Evolutionary conservation across 306 rosid species (phyloP).

Genomic region (Ormosia semicastrata): DNA sequence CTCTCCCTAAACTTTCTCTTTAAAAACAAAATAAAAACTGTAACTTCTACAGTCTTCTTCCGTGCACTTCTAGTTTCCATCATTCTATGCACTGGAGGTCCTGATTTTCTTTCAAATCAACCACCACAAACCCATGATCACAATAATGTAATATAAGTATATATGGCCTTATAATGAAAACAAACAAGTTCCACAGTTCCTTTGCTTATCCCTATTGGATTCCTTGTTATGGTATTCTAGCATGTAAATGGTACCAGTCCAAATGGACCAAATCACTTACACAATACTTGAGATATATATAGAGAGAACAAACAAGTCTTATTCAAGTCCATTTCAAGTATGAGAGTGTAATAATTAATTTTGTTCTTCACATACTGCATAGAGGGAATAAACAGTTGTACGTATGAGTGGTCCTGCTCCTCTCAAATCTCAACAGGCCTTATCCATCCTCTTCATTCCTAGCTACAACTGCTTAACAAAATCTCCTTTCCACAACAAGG

Average conservation of each 20-base stretch:
- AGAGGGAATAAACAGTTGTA: constrained; percentile 43
- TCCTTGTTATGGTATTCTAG: background rate
- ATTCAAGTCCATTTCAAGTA: constrained; percentile 30
- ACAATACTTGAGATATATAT: constrained; percentile 9
- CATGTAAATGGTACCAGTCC: background rate
- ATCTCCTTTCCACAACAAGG: constrained; percentile 23
- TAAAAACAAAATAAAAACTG: too few species aligned
- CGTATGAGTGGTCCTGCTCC: constrained; percentile 43
- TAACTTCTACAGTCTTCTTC: background rate
- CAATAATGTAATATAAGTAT: background rate
- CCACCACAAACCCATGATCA: background rate
- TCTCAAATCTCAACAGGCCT: constrained; percentile 20
- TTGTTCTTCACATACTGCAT: constrained; percentile 34
- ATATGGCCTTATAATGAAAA: background rate
- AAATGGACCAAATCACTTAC: background rate
- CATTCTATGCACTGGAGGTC: background rate
- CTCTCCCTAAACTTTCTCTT: too few species aligned
- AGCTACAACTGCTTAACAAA: constrained; percentile 9
- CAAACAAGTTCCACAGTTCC: background rate
- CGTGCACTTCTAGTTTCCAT: background rate
- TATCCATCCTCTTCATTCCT: constrained; percentile 34
- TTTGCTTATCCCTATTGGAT: constrained; percentile 33
- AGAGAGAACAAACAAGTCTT: constrained; percentile 23
- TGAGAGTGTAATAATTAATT: constrained; percentile 36
- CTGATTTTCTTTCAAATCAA: background rate